phyloP scores from a whole-genome alignment of 139 green algal genomes.

The Astrephomene gubernaculifera region DNA sequence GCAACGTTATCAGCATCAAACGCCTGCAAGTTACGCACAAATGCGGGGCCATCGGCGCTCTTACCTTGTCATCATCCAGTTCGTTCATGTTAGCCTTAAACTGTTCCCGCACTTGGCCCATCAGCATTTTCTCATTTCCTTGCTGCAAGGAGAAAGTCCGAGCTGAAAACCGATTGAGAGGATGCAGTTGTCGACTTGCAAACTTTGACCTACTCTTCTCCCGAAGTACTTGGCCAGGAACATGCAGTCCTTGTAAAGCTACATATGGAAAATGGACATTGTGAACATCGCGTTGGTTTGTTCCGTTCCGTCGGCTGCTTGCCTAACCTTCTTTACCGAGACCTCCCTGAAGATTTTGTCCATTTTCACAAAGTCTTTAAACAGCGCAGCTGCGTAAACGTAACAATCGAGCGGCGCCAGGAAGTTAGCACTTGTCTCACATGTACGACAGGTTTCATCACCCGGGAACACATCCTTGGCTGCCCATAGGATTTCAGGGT shows the following conservation, averaged over 20 bases:
- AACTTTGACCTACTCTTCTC: slow-evolving; percentile 48
- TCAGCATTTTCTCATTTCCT: slow-evolving; percentile 59
- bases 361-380: slow-evolving; percentile 27
- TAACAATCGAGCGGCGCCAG: too few relatives aligned
- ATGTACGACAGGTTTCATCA: too few relatives aligned
- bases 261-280: slow-evolving; percentile 3
- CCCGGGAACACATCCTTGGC: too few relatives aligned
- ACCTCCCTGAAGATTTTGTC: slow-evolving; percentile 70
- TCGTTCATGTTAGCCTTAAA: slow-evolving; percentile 68
- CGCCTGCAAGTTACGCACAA: too few relatives aligned
- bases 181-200: too few relatives aligned
- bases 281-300: too few relatives aligned
- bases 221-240: slow-evolving; percentile 64
- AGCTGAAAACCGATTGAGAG: neutral
- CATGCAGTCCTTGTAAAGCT: slow-evolving; percentile 73
- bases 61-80: slow-evolving; percentile 62
- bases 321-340: slow-evolving; percentile 63
- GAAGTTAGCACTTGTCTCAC: too few relatives aligned
- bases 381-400: neutral
- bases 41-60: too few relatives aligned
- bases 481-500: too few relatives aligned
- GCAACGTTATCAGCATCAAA: too few relatives aligned
- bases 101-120: slow-evolving; percentile 57
- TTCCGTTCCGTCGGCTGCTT: neutral
- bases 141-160: slow-evolving; percentile 46